Evolutionary conservation across 2,329 filamentous ascomycete genomes (phyloP), one percentile per base, ranked within the genome.

Genomic region (Cryphonectria carpinicola): DNA sequence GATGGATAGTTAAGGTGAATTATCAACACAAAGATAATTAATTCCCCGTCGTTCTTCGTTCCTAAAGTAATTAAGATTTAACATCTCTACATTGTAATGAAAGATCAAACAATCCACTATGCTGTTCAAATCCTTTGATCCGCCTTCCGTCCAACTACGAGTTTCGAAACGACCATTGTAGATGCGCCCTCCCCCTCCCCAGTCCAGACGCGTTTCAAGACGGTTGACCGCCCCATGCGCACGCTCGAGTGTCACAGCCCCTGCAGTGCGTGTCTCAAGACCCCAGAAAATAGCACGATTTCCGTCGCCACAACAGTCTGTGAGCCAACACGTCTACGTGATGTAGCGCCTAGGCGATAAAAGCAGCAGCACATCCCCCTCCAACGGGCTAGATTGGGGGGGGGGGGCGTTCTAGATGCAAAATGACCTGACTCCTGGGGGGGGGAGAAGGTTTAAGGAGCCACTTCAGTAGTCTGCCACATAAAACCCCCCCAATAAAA

Each of bases 271-370:
- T 70, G 68, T 70, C 68, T 65, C 68, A 67, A 66, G 32, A 66
- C 63, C 68, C 68, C 43, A 62, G 68, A n/a, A 56, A 46, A 67
- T 70, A 52, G 68, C 43, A 67, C 67, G 52, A 69, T 66, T 28
- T 5, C 7, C 46, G n/a, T 19, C 37, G 63, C 63, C 52, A 58
- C 68, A 66, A n/a, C 14, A 2, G 25, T 66, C 46, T 62, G 64
- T 70, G 22, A n/a, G 41, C 41, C 67, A 43, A 22, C 60, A 28
- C 46, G 17, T 39, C 37, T 37, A 39, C 25, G 14, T 61, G 37
- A 11, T 39, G 37, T 39, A 7, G 37, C 10, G 37, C 37, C 8
- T 7, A 39, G 37, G 37, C 37, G 37, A 11, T 39, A 39, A 19
- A n/a, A 28, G 58, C 58, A 35, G 58, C 58, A 22, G 22, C 25